Base-by-base conservation (phyloP, 805 yeast genomes). In the Hanseniaspora lachancei region DNA sequence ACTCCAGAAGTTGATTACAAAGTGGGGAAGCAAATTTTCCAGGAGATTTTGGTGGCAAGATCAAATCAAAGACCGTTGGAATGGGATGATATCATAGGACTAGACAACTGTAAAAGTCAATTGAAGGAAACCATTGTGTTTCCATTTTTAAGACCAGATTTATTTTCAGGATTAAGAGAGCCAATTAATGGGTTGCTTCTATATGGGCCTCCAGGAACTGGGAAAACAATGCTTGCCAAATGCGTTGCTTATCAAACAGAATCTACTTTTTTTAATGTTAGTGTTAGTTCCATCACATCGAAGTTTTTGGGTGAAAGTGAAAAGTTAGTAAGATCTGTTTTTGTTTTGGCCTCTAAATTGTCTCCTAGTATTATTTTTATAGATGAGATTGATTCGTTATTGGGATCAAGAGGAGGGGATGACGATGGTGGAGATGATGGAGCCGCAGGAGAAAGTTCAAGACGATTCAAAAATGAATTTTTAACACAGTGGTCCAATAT, bases 171-270 rank as follows among this genome's bases (percentile, higher is more conserved):
- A 0, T 71, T 91, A 54, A 75, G 97, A 61, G 97, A 89, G 70
- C 97, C 97, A 0, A 89, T 95, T 0, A 72, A 95, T 57, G 97
- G 97, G n/a, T 88, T 93, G 95, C 74, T 91, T 21, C 70, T 91
- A 43, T 91, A 89, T 72, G 98, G 98, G 0, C 97, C 98, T 2
- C 97, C 97, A 0, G 98, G 98, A n/a, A 91, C 97, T 0, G 97
- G 97, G 57, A 91, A 93, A 65, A 89, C 97, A 0, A 89, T 91
- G 97, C 76, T 91, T 61, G 97, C 97, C 0, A 75, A 96, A 60
- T 96, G 97, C 0, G 97, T 93, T 2, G 97, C 97, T 2, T 86
- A 95, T 2, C 97, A 93, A 71, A 84, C 96, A 8, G 82, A 84
- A 58, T 87, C 96, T 0, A 89, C 96, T 0, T 91, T 91, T 65